These are phyloP conservation scores for Suillus placidus DNA, from an alignment of 768 basidiomycete genomes.

Conservation along the genomic window DNA sequence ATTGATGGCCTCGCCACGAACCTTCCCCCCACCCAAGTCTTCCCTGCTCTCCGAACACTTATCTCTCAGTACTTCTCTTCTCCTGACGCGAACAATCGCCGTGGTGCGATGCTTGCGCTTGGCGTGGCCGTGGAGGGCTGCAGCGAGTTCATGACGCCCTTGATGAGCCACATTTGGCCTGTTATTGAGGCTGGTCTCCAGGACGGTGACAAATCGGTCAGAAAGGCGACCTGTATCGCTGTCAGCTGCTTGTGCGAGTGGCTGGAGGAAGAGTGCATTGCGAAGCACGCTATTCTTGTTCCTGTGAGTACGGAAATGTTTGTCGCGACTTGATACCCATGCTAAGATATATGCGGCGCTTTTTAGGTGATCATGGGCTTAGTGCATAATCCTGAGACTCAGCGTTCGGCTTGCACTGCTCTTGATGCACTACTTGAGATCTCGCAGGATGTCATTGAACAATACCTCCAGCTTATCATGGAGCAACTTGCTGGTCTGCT, in stretches of 20 bases:
- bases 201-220: slow-evolving; percentile 81
- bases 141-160: slow-evolving; percentile 95
- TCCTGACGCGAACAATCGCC: slow-evolving; percentile 74
- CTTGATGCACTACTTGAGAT: slow-evolving; percentile 97
- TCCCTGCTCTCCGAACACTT: slow-evolving; percentile 84
- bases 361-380: slow-evolving; percentile 84
- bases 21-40: slow-evolving; percentile 93
- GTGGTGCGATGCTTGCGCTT: slow-evolving; percentile 92
- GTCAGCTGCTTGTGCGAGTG: slow-evolving; percentile 97
- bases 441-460: slow-evolving; percentile 84
- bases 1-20: slow-evolving; percentile 91
- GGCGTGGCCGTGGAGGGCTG: slow-evolving; percentile 97
- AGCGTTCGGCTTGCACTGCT: slow-evolving; percentile 93
- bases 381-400: slow-evolving; percentile 83
- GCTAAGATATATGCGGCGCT: slow-evolving; percentile 1
- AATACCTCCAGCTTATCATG: slow-evolving; percentile 94
- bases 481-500: slow-evolving; percentile 86
- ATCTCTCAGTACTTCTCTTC: slow-evolving; percentile 87
- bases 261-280: slow-evolving; percentile 90
- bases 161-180: slow-evolving; percentile 92
- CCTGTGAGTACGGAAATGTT: slow-evolving; percentile 55
- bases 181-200: slow-evolving; percentile 86
- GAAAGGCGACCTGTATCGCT: slow-evolving; percentile 95
- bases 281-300: slow-evolving; percentile 80
- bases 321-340: neutral